These are phyloP conservation scores for Trichoderma virens DNA, from an alignment of 495 filamentous ascomycete genomes.

Conservation along the genomic window DNA sequence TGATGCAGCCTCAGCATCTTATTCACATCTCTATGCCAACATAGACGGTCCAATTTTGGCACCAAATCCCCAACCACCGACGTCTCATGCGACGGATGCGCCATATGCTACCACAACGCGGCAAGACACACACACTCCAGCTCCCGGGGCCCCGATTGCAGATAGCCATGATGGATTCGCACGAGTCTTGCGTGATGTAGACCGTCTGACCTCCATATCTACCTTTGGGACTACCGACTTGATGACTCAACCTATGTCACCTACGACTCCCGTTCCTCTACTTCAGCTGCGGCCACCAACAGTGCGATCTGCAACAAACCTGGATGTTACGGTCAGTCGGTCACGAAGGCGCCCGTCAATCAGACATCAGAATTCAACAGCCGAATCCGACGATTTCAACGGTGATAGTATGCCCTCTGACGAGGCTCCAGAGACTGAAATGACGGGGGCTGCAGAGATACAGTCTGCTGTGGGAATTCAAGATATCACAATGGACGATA, in stretches of 20 bases:
- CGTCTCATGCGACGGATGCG: constrained; percentile 45
- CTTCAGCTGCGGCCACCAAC: constrained; percentile 43
- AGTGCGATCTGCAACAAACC: constrained; percentile 40
- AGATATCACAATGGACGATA: constrained; percentile 67
- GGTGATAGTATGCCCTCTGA: constrained; percentile 70
- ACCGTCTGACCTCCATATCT: constrained; percentile 79
- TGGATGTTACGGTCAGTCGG: constrained; percentile 34
- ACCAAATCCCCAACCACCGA: constrained; percentile 54
- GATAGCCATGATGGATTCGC: constrained; percentile 68
- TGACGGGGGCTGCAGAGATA: constrained; percentile 70
- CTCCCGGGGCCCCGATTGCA: constrained; percentile 63
- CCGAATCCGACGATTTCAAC: constrained; percentile 78
- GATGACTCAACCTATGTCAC: constrained; percentile 84
- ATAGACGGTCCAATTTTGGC: not conserved
- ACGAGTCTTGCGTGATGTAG: constrained; percentile 75
- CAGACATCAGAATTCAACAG: constrained; percentile 78
- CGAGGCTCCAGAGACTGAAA: constrained; percentile 53
- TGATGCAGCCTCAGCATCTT: constrained; percentile 52
- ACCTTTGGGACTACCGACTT: constrained; percentile 62
- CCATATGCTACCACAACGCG: constrained; percentile 42
- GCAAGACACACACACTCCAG: constrained; percentile 52
- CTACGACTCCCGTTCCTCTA: constrained; percentile 78
- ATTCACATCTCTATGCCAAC: constrained; percentile 8
- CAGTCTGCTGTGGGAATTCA: constrained; percentile 71
- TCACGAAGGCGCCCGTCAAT: constrained; percentile 65